Base-by-base conservation (phyloP, 257 asterid genomes). In the Paraleonurus japonicus region DNA sequence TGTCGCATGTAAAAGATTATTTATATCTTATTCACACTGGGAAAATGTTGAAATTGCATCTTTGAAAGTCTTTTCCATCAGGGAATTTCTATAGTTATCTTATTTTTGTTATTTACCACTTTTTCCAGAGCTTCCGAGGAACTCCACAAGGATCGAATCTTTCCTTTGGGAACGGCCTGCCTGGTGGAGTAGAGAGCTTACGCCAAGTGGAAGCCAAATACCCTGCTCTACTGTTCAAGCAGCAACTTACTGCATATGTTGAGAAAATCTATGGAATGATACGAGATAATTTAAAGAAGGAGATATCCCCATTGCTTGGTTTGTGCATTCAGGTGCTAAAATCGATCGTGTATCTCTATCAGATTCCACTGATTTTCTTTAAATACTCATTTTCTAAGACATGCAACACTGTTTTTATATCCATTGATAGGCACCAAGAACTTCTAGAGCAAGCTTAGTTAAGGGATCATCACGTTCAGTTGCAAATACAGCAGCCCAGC, bases 131-230 rank as follows among this genome's bases (percentile, higher is more conserved):
- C 84, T 95, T 95, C 84, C 95, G 97, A 26, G 98, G 97, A 76
- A 61, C 82, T 47, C 98, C 98, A 65, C 87, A 73, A 60, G 98
- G 97, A 71, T 80, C 85, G 41, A 92, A 92, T 81, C 85, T 95
- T 66, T 83, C 98, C 72, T 87, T 87, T 71, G 79, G 50, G 50
- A 87, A 80, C 76, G 89, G 87, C 64, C 54, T 78, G 67, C 76
- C 96, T 63, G 98, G 92, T 69, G 98, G 99, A 81, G 87, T 83
- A 10, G 99, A 94, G 61, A 83, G 90, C 70, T 80, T 95, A 76
- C 92, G 95, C 78, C 99, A 95, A 85, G 98, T 95, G 48, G 99
- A 95, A 89, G 99, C 99, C 72, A 95, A 95, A 78, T 92, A 95
- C 78, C 99, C 99, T 71, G 99, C 99, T 72, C 84, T 95, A 86